Base-by-base conservation (phyloP, 2,329 filamentous ascomycete species). In the Botryotinia convoluta region DNA sequence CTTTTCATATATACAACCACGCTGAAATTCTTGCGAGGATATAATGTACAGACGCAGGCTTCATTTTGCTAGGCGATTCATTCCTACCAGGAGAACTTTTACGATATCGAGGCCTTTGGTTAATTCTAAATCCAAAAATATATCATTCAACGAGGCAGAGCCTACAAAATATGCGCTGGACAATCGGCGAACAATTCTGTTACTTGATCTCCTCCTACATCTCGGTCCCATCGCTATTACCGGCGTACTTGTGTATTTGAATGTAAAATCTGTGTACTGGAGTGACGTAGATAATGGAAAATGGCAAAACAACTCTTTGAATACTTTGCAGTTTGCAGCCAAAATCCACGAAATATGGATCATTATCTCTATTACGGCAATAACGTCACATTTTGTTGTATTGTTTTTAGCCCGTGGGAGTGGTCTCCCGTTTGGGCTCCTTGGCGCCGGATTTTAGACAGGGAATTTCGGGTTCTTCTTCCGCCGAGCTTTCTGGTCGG, bases 401-500 rank as follows among this genome's bases (percentile, higher is more conserved):
- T 37, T 61, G 1, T 44, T 61, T 1, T 42, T 45, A 18, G n/a
- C 39, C 26, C n/a, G 20, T 32, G 20, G 18, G 14, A 62, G 9
- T 4, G 54, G 67, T 37, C 42, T 69, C 39, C 39, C 42, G 3
- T 45, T 69, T 35, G 10, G 68, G 20, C 9, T 45, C 22, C 45
- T 26, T 14, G 42, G 51, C n/a, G 68, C 57, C 39, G 51, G 48
- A 32, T 44, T 70, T 44, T 39, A 70, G 26, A 57, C n/a, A 9
- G 54, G 68, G 29, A 14, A 29, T 60, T 60, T 7, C 8, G 26
- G 54, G 26, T 44, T 60, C 54, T 69, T 45, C n/a, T 70, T 60
- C 51, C 42, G 44, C 12, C 57, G 29, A 61, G 42, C 68, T 16
- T 70, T 70, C 12, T 59, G 68, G 54, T 70, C n/a, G 29, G 10